phyloP scores from a whole-genome alignment of 805 yeast genomes.

The Ogataea zsoltii region DNA sequence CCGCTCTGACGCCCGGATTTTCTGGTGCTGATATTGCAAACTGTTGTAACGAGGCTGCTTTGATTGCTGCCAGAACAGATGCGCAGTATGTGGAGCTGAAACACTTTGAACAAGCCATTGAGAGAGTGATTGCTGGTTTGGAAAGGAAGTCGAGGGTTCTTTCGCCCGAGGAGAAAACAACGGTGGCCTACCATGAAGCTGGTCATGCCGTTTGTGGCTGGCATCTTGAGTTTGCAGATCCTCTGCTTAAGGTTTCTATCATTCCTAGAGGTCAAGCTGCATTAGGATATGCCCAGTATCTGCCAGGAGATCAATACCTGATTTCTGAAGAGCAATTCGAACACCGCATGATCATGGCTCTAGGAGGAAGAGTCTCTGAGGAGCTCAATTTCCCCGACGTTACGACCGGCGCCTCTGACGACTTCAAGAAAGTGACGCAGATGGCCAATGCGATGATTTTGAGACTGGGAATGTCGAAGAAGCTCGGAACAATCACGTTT shows the following conservation, averaged over 20 bases:
- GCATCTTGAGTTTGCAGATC: slow-evolving; percentile 90
- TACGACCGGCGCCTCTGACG: slow-evolving; percentile 95
- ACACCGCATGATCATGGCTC: slow-evolving; percentile 94
- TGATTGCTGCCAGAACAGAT: slow-evolving; percentile 89
- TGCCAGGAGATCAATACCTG: slow-evolving; percentile 89
- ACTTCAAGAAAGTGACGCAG: slow-evolving; percentile 91
- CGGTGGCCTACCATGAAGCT: slow-evolving; percentile 97
- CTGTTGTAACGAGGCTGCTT: slow-evolving; percentile 95
- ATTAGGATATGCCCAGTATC: slow-evolving; percentile 94
- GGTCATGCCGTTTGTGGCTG: slow-evolving; percentile 99
- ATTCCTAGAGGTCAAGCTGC: slow-evolving; percentile 98
- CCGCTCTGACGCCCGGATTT: slow-evolving; percentile 97
- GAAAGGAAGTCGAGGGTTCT: slow-evolving; percentile 86
- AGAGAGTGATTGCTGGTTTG: slow-evolving; percentile 94
- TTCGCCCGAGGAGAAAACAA: slow-evolving; percentile 80
- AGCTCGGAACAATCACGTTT: slow-evolving; percentile 81
- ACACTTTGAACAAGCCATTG: slow-evolving; percentile 96
- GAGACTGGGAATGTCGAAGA: slow-evolving; percentile 84
- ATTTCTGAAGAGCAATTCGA: slow-evolving; percentile 68
- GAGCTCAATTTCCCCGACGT: slow-evolving; percentile 90
- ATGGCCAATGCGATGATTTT: slow-evolving; percentile 95
- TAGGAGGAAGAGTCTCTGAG: slow-evolving; percentile 97
- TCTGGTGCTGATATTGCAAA: slow-evolving; percentile 99
- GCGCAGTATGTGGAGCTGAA: slow-evolving; percentile 65
- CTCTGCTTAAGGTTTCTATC: slow-evolving; percentile 90